These are phyloP conservation scores for Ceratocystis eucalypticola DNA, from an alignment of 2,329 filamentous ascomycete genomes.

Conservation along the genomic window DNA sequence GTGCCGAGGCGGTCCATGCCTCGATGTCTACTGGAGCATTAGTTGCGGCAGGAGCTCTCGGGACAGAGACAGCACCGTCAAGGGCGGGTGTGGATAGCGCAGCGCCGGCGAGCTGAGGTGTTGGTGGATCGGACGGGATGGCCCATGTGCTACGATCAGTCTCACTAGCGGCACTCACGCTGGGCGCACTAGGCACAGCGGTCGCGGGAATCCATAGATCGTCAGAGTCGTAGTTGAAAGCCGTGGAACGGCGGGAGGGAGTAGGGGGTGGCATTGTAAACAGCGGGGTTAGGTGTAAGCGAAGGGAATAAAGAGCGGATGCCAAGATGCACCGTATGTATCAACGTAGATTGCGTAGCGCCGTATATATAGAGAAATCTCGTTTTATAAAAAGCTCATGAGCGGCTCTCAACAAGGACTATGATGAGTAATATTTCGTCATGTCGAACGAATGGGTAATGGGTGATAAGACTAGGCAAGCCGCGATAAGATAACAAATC, in stretches of 20 bases:
- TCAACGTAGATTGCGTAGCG: too few species aligned
- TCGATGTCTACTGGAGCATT: slow-evolving; percentile 41
- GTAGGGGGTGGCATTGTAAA: background rate
- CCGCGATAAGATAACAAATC: background rate
- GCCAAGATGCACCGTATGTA: background rate
- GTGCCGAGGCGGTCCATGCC: slow-evolving; percentile 49
- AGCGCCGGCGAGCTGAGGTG: slow-evolving; percentile 5
- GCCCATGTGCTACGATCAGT: slow-evolving; percentile 14
- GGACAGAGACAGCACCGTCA: too few species aligned
- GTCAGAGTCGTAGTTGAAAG: slow-evolving; percentile 10
- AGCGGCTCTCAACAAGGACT: too few species aligned
- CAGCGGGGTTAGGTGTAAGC: too few species aligned
- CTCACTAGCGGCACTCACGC: slow-evolving; percentile 1
- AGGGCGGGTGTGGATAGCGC: background rate
- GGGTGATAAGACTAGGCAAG: background rate
- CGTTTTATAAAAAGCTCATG: too few species aligned
- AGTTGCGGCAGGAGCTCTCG: background rate
- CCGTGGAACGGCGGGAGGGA: background rate
- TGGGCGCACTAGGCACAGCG: background rate
- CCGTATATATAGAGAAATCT: too few species aligned
- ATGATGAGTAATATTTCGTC: background rate
- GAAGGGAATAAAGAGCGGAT: background rate
- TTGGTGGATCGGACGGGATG: slow-evolving; percentile 17
- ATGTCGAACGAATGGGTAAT: background rate
- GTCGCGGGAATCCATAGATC: slow-evolving; percentile 8